phyloP scores from a whole-genome alignment of 2,329 filamentous ascomycete species.

The Spiromastix sp. region DNA sequence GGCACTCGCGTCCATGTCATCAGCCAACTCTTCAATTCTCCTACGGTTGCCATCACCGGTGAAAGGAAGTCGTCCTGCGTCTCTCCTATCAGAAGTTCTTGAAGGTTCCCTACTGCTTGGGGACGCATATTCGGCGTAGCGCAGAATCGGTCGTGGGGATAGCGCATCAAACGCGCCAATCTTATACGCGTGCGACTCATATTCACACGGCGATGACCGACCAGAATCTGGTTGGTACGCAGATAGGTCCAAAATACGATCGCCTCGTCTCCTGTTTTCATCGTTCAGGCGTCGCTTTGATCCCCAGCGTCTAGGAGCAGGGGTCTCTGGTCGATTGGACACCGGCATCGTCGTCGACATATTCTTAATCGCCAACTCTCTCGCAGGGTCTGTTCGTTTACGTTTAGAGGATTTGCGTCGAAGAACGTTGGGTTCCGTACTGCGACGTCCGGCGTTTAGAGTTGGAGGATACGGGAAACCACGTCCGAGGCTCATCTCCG shows the following conservation, averaged over 20 bases:
- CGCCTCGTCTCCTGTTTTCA: slow-evolving; percentile 51
- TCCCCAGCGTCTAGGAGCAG: slow-evolving; percentile 48
- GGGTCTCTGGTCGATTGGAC: slow-evolving; percentile 50
- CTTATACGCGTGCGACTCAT: slow-evolving; percentile 67
- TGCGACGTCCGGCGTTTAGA: slow-evolving; percentile 48
- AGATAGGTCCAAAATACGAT: slow-evolving; percentile 54
- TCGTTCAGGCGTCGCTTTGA: slow-evolving; percentile 54
- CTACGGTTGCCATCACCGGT: slow-evolving; percentile 53
- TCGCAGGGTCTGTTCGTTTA: slow-evolving; percentile 61
- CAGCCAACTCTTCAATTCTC: slow-evolving; percentile 60
- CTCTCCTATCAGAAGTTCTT: slow-evolving; percentile 40
- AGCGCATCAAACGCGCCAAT: slow-evolving; percentile 72
- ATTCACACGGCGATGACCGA: slow-evolving; percentile 53
- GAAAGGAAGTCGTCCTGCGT: slow-evolving; percentile 45
- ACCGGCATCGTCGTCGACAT: slow-evolving; percentile 63
- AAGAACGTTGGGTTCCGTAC: slow-evolving; percentile 45
- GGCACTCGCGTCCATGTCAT: slow-evolving; percentile 75
- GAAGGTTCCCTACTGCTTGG: slow-evolving; percentile 37
- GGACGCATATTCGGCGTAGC: slow-evolving; percentile 52
- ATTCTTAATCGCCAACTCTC: slow-evolving; percentile 80
- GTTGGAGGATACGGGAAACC: slow-evolving; percentile 39
- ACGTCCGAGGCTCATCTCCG: slow-evolving; percentile 27
- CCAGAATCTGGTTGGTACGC: neutral
- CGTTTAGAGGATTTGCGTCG: slow-evolving; percentile 68
- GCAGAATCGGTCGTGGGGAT: slow-evolving; percentile 73